Conservation (phyloP, 176 grass and related monocot genomes). For the Oryza longistaminata region DNA sequence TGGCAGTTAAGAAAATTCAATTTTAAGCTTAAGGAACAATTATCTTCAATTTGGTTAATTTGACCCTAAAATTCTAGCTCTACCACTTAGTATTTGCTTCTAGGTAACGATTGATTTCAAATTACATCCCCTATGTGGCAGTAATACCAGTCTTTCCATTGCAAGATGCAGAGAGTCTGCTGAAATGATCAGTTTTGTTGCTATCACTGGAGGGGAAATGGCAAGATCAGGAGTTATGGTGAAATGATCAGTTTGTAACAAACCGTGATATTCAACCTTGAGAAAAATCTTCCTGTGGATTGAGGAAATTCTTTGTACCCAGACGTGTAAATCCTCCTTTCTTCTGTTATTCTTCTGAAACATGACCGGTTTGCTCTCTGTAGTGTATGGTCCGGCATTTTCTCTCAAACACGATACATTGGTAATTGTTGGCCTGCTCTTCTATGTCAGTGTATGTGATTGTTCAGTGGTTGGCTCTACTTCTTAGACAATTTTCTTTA, state of each 20-base stretch:
- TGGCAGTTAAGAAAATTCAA: not conserved
- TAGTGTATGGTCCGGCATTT: no score
- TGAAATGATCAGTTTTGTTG: slow-evolving; percentile 44
- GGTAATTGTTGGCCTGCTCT: no score
- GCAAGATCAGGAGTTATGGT: slow-evolving; percentile 77
- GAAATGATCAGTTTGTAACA: slow-evolving; percentile 59
- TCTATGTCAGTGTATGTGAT: no score
- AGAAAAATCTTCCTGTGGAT: slow-evolving; percentile 55
- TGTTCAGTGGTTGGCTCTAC: no score
- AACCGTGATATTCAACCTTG: slow-evolving; percentile 60
- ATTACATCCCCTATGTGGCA: not conserved
- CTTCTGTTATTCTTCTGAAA: no score
- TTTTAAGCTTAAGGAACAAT: slow-evolving; percentile 11
- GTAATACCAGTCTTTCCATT: slow-evolving; percentile 31
- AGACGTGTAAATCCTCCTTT: no score
- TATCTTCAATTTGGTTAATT: slow-evolving; percentile 1
- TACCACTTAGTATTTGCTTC: slow-evolving; percentile 2
- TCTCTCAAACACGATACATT: no score
- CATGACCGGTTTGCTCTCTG: no score
- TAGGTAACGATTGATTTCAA: not conserved
- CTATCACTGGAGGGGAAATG: slow-evolving; percentile 64
- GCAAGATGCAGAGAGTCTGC: slow-evolving; percentile 60
- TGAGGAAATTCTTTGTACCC: slow-evolving; percentile 54
- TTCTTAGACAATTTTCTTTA: no score
- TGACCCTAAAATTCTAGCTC: not conserved